Conservation (phyloP, 495 filamentous ascomycete genomes). For the Aspergillus biplanus region DNA sequence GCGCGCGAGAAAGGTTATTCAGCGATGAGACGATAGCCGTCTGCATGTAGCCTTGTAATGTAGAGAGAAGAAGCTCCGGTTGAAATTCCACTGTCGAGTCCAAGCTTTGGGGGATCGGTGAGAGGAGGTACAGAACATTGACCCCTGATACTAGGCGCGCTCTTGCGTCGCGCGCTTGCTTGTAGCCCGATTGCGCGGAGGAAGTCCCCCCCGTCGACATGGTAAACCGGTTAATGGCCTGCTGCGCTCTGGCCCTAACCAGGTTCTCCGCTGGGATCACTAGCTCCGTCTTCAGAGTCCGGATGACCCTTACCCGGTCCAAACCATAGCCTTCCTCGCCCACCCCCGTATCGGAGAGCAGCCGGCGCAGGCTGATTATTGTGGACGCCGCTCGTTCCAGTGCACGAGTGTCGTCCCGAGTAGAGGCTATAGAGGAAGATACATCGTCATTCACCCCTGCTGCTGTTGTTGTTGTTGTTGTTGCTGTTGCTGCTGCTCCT, state of each 20-base stretch:
- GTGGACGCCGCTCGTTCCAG: conserved; percentile 80
- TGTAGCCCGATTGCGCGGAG: conserved; percentile 61
- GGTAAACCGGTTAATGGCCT: conserved; percentile 82
- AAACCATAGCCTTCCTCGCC: conserved; percentile 79
- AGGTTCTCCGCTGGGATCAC: conserved; percentile 70
- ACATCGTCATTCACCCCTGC: conserved; percentile 24
- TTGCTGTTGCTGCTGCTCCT: conserved; percentile 7
- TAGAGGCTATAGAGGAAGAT: conserved; percentile 25
- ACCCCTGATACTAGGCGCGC: conserved; percentile 73
- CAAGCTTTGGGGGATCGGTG: conserved; percentile 52
- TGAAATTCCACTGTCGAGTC: conserved; percentile 40
- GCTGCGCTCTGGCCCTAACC: conserved; percentile 71
- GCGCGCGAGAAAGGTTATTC: conserved; percentile 67
- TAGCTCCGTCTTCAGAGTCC: conserved; percentile 66
- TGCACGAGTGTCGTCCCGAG: conserved; percentile 70
- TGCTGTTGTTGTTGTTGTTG: conserved; percentile 20
- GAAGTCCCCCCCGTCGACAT: conserved; percentile 53
- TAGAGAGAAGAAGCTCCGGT: conserved; percentile 72
- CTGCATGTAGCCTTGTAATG: conserved; percentile 80
- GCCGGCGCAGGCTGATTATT: conserved; percentile 68
- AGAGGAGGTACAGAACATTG: conserved; percentile 80
- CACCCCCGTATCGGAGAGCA: conserved; percentile 64
- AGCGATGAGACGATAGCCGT: conserved; percentile 74
- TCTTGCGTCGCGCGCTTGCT: conserved; percentile 78
- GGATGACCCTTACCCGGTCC: conserved; percentile 68